A percentile compares a stretch with the other conserved stretches of the same genome.
These are phyloP conservation scores for Nemania abortiva DNA, from an alignment of 2,329 filamentous ascomycete genomes.

Conservation along the genomic window DNA sequence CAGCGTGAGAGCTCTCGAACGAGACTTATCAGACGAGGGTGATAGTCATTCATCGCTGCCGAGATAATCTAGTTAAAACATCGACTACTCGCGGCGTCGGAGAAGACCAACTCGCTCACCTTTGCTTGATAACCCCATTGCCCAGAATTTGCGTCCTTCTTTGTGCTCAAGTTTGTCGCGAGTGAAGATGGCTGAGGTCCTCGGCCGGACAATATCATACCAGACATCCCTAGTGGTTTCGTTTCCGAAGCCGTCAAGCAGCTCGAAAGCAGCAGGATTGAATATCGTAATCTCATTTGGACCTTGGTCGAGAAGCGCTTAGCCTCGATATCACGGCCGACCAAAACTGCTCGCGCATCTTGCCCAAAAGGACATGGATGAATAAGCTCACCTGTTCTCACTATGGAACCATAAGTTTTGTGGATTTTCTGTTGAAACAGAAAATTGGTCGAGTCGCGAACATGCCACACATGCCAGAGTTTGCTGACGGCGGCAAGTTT, in stretches of 20 bases:
- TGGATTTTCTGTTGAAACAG: constrained; percentile 35
- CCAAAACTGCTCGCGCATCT: not conserved
- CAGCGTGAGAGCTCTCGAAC: constrained; percentile 33
- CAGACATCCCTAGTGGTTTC: constrained; percentile 41
- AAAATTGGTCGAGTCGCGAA: constrained; percentile 38
- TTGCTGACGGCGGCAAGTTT: constrained; percentile 50
- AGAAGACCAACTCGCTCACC: constrained; percentile 22
- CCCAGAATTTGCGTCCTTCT: constrained; percentile 40
- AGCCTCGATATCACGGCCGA: constrained; percentile 16
- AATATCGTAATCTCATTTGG: constrained; percentile 42
- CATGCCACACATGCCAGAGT: constrained; percentile 42
- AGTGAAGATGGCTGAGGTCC: constrained; percentile 41
- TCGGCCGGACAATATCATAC: constrained; percentile 42
- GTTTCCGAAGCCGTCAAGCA: constrained; percentile 41
- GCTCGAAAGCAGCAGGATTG: constrained; percentile 35
- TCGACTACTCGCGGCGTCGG: not conserved
- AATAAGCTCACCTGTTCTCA: constrained; percentile 37
- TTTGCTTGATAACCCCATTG: constrained; percentile 37
- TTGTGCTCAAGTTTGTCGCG: constrained; percentile 39
- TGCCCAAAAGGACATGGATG: not conserved
- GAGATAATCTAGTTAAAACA: constrained; percentile 4
- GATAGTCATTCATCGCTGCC: constrained; percentile 40
- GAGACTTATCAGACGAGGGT: constrained; percentile 35
- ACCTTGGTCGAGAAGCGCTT: constrained; percentile 25
- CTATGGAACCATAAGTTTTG: constrained; percentile 37